These are phyloP conservation scores for Niveomyces coronatus DNA, from an alignment of 2,329 filamentous ascomycete species.

Conservation along the genomic window DNA sequence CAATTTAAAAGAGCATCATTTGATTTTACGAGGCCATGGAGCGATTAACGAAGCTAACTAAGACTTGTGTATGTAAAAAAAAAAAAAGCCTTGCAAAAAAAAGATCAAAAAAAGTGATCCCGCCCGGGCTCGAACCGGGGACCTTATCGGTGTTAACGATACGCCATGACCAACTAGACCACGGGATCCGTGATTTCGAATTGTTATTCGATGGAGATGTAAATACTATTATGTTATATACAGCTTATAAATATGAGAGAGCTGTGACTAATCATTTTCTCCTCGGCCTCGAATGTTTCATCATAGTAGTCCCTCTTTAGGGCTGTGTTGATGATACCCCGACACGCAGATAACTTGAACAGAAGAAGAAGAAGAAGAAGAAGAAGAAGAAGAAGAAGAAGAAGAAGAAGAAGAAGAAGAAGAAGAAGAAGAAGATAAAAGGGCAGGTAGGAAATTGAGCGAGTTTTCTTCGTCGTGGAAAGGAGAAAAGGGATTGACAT, in stretches of 20 bases:
- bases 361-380: background rate
- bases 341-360: background rate
- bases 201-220: constrained; percentile 4
- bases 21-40: background rate
- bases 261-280: too few relatives aligned
- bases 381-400: background rate
- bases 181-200: constrained; percentile 4
- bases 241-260: background rate
- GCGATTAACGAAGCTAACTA: too few relatives aligned
- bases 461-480: too few relatives aligned
- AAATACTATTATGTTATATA: background rate
- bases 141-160: constrained; percentile 11
- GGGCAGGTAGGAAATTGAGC: background rate
- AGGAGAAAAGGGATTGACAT: too few relatives aligned
- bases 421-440: background rate
- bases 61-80: background rate
- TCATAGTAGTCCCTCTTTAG: too few relatives aligned
- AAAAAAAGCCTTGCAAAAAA: background rate
- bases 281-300: too few relatives aligned
- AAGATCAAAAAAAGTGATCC: constrained; percentile 10
- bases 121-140: constrained; percentile 11
- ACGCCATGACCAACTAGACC: constrained; percentile 11
- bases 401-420: background rate
- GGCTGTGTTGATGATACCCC: background rate
- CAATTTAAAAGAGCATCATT: constrained; percentile 3